Conservation (phyloP, 2,329 filamentous ascomycete genomes). For the Hysterium pulicare region DNA sequence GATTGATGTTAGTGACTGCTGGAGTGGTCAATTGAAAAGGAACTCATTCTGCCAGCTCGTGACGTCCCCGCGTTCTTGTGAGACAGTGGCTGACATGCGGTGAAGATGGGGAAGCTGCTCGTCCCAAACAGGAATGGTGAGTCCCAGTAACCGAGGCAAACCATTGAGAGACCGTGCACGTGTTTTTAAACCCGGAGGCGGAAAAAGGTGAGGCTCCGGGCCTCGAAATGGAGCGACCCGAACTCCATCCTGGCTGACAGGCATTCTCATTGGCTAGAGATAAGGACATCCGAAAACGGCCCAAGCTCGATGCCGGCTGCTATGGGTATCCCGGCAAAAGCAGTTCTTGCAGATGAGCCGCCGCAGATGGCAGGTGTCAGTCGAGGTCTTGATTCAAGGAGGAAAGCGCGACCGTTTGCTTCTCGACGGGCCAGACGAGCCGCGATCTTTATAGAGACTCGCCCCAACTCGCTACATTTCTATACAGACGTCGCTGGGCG, state of each 20-base stretch:
- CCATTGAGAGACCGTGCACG: neutral
- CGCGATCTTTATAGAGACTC: too few species aligned
- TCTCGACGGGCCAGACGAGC: too few species aligned
- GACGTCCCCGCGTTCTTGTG: neutral
- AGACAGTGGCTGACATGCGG: neutral
- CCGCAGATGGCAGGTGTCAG: neutral
- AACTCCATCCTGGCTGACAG: neutral
- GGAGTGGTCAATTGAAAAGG: too few species aligned
- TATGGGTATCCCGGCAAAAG: neutral
- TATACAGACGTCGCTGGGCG: too few species aligned
- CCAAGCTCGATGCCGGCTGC: neutral
- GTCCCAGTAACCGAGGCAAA: neutral
- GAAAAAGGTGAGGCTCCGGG: neutral
- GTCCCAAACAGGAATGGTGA: neutral
- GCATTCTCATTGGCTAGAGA: neutral
- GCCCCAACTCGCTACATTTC: too few species aligned
- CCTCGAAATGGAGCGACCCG: too few species aligned
- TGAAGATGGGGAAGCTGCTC: neutral
- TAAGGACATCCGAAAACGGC: neutral
- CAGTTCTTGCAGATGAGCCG: neutral
- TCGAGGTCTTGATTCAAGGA: neutral
- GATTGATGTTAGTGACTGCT: neutral
- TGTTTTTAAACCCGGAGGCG: neutral
- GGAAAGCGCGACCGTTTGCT: neutral
- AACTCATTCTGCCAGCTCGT: neutral